Evolutionary conservation across 176 grass and related monocot species (phyloP).

Genomic region (Aegilops speltoides): DNA sequence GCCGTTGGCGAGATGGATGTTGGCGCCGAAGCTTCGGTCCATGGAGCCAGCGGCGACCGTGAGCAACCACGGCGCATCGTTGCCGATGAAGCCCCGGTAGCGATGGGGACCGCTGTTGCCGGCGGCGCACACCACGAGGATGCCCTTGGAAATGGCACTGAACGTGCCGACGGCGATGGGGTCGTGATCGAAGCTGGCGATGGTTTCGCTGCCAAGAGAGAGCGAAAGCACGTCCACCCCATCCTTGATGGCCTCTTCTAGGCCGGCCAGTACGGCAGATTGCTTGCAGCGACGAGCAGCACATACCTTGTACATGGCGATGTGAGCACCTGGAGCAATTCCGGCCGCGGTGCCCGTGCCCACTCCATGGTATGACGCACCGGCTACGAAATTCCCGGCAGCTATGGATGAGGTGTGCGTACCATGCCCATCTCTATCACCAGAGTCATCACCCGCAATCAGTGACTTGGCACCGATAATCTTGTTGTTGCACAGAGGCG

Average conservation of each 20-base stretch:
- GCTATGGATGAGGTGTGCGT: slow-evolving; percentile 45
- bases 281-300: not conserved
- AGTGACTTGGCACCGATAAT: too few species aligned
- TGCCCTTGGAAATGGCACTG: slow-evolving; percentile 33
- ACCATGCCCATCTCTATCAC: not conserved
- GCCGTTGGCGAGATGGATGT: not conserved
- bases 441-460: not conserved
- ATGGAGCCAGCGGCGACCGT: slow-evolving; percentile 43
- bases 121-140: slow-evolving; percentile 35
- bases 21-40: not conserved
- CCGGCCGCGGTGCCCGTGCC: slow-evolving; percentile 13
- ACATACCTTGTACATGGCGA: slow-evolving; percentile 32
- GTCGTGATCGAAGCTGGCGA: not conserved
- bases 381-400: slow-evolving; percentile 18
- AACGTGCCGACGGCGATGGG: slow-evolving; percentile 39
- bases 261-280: not conserved
- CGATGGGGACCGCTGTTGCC: slow-evolving; percentile 24
- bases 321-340: slow-evolving; percentile 44
- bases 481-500: not conserved
- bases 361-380: not conserved
- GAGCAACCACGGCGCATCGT: slow-evolving; percentile 60
- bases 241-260: slow-evolving; percentile 29
- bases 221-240: slow-evolving; percentile 68
- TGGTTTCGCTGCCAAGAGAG: not conserved
- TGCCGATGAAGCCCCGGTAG: not conserved